phyloP scores from a whole-genome alignment of 805 yeast genomes.

The Torulaspora maleeae region DNA sequence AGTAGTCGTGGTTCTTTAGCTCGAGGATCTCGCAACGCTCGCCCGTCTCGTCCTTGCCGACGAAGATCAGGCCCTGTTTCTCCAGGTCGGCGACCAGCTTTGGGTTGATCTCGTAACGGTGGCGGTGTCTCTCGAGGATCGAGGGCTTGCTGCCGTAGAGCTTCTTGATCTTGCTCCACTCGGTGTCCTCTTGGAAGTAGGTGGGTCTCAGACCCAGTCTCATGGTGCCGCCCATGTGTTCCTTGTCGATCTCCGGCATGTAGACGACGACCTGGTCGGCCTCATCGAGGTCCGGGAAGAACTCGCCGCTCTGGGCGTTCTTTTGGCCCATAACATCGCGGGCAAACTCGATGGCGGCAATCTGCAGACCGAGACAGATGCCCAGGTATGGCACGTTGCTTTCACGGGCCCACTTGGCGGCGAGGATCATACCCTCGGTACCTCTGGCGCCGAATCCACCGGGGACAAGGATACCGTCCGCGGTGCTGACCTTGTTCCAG shows the following conservation, averaged over 20 bases:
- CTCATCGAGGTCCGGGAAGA: conserved; percentile 57
- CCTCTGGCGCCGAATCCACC: conserved; percentile 99
- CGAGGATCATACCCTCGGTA: conserved; percentile 95
- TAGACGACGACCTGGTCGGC: conserved; percentile 72
- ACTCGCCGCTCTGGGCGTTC: conserved; percentile 78
- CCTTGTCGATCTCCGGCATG: conserved; percentile 98
- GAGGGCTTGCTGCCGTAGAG: conserved; percentile 67
- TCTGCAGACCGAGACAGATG: conserved; percentile 94
- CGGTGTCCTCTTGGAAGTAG: conserved; percentile 62
- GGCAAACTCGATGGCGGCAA: conserved; percentile 91
- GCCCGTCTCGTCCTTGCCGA: conserved; percentile 88
- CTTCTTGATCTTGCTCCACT: conserved; percentile 65
- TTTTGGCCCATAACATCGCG: conserved; percentile 69
- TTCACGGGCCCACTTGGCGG: conserved; percentile 98
- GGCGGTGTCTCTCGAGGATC: conserved; percentile 94
- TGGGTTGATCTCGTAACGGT: conserved; percentile 96
- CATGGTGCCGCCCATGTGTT: conserved; percentile 98
- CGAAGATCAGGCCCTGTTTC: conserved; percentile 73
- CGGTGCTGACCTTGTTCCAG: conserved; percentile 88
- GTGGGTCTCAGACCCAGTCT: conserved; percentile 94
- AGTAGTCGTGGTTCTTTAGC: conserved; percentile 81
- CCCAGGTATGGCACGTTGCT: conserved; percentile 92
- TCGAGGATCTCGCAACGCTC: conserved; percentile 94
- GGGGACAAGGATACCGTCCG: conserved; percentile 95
- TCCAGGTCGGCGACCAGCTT: conserved; percentile 67